Base-by-base conservation (phyloP, 768 basidiomycete genomes). In the Tylopilus intermedius region DNA sequence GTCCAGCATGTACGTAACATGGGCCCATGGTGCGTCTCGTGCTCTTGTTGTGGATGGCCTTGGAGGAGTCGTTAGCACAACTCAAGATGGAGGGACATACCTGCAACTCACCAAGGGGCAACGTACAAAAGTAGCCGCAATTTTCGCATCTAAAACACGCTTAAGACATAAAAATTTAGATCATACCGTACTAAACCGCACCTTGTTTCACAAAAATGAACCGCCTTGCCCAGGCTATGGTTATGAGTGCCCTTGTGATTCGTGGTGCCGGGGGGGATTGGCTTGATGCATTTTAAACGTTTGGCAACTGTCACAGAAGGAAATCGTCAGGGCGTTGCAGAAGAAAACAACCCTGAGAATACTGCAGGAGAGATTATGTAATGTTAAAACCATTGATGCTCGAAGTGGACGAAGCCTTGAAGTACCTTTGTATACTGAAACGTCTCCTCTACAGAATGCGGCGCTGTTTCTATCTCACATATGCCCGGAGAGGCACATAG, bases 341-440 rank as follows among this genome's bases (percentile, higher is more conserved):
- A 41, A 35, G 30, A 3, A 18, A 6, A 21, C 26, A 18, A 80
- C 79, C 77, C 71, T 82, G 82, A 3, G 76, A 71, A 59, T 81
- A 82, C 81, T 82, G 41, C 10, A 21, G 30, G 11, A 21, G 22
- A 13, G 0, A 24, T 52, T 18, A 18, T 18, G 18, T 11, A 47
- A 30, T 0, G 1, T 29, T 22, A 24, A 43, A 14, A 5, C 1
- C 2, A 11, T 38, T n/a, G 7, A 5, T 33, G 5, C 33, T 14
- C 7, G n/a, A 24, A 15, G n/a, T 9, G 2, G 18, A 26, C n/a
- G n/a, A n/a, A n/a, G n/a, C n/a, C n/a, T n/a, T n/a, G n/a, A 50
- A 61, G 26, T 47, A 80, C 83, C 73, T 84, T 84, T 0, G 84
- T 85, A 47, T 81, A 85, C 84, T 0, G 75, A 56, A 84, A 85